Conservation (phyloP, 768 basidiomycete genomes). For the Hericium erinaceus region DNA sequence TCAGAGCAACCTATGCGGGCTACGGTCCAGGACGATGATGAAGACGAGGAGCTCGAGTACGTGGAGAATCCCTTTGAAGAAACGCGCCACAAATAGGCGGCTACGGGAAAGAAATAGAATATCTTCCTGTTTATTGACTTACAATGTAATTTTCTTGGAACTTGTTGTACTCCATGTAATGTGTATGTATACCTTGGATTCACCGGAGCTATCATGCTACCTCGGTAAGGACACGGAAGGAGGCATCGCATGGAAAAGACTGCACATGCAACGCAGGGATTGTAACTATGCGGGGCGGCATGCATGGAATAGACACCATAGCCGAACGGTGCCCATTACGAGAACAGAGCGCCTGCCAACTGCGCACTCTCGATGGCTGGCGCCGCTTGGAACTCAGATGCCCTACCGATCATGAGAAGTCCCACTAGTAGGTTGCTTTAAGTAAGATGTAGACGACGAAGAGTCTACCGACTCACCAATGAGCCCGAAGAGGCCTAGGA, state of each 20-base stretch:
- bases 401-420: slow-evolving; percentile 64
- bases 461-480: slow-evolving; percentile 53
- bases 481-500: slow-evolving; percentile 86
- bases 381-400: slow-evolving; percentile 46
- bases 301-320: no score
- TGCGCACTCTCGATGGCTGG: slow-evolving; percentile 1
- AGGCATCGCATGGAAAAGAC: no score
- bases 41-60: slow-evolving; percentile 17
- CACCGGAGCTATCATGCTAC: no score
- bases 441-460: no score
- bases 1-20: not conserved
- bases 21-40: slow-evolving; percentile 5
- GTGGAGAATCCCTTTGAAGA: slow-evolving; percentile 20
- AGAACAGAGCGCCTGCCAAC: not conserved
- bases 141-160: not conserved
- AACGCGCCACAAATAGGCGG: slow-evolving; percentile 3
- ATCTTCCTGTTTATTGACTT: not conserved
- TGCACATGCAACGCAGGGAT: no score
- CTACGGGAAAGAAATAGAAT: not conserved
- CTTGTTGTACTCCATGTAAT: not conserved
- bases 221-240: no score
- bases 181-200: not conserved
- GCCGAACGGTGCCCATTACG: not conserved
- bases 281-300: no score
- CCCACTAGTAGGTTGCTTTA: slow-evolving; percentile 43